These are phyloP conservation scores for Trametes polyzona DNA, from an alignment of 1,284 basidiomycete genomes.

Conservation along the genomic window DNA sequence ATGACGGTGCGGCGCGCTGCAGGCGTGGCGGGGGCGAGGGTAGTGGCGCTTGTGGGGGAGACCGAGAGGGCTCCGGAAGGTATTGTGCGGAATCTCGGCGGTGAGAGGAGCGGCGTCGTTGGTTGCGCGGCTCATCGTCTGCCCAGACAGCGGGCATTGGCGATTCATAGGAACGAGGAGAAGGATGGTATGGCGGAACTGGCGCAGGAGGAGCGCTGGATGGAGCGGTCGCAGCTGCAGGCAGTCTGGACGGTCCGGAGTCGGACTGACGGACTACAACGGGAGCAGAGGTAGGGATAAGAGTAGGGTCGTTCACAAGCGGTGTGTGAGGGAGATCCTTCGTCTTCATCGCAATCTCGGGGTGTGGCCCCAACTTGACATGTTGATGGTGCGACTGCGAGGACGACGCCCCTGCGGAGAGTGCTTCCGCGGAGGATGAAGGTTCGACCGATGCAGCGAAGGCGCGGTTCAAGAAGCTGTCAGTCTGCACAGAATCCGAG, in stretches of 20 bases:
- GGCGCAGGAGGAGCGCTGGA: neutral
- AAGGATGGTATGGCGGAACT: neutral
- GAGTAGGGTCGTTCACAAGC: conserved; percentile 1
- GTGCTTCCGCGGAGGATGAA: conserved; percentile 24
- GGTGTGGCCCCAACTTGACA: conserved; percentile 18
- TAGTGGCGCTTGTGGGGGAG: neutral
- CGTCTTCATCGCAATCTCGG: conserved; percentile 11
- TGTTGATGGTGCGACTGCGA: conserved; percentile 32
- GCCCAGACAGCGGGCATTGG: conserved; percentile 2
- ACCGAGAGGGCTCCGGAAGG: neutral
- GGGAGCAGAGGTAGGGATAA: too few relatives aligned
- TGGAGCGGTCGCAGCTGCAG: neutral
- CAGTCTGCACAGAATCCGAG: conserved; percentile 22
- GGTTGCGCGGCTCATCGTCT: conserved; percentile 1
- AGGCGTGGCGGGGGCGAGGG: neutral
- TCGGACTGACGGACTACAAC: neutral
- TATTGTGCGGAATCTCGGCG: conserved; percentile 22
- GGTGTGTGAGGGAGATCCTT: conserved; percentile 10
- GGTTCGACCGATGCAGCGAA: conserved; percentile 28
- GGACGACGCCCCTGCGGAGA: conserved; percentile 21
- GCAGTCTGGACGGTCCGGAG: neutral
- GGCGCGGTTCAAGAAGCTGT: conserved; percentile 34
- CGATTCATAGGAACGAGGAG: neutral
- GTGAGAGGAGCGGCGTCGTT: conserved; percentile 20
- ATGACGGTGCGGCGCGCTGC: conserved; percentile 10